phyloP scores from a whole-genome alignment of 1,284 basidiomycete genomes.

The Tremellales sp. region DNA sequence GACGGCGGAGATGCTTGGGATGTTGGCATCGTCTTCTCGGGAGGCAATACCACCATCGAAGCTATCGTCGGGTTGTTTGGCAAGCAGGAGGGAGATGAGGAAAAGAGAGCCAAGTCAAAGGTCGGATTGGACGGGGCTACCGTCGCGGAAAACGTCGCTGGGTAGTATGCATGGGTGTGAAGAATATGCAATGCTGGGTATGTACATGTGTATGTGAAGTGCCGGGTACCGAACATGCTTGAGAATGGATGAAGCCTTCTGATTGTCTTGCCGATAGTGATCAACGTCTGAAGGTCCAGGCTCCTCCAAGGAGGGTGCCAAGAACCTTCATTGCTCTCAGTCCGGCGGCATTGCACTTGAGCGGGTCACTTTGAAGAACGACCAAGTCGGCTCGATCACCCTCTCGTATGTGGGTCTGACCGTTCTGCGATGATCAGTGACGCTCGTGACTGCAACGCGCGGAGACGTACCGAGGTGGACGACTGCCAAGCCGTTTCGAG shows the following conservation, averaged over 20 bases:
- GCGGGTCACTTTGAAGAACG: constrained; percentile 25
- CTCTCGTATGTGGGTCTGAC: constrained; percentile 11
- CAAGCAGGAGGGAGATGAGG: background rate
- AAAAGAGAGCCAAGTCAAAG: constrained; percentile 12
- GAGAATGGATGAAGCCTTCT: too few species aligned
- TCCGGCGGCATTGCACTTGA: constrained; percentile 22
- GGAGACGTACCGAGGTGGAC: constrained; percentile 15
- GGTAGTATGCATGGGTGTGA: constrained; percentile 9
- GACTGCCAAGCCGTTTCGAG: constrained; percentile 20
- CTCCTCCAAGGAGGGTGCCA: constrained; percentile 38
- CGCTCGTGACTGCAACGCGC: background rate
- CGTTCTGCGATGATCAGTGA: constrained; percentile 8
- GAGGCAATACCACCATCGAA: constrained; percentile 24
- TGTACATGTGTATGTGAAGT: too few species aligned
- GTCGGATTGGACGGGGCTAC: constrained; percentile 14
- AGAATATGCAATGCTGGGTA: too few species aligned
- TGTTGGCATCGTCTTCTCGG: constrained; percentile 18
- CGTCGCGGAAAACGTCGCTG: constrained; percentile 19
- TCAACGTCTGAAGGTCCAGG: constrained; percentile 24
- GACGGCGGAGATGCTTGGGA: constrained; percentile 15
- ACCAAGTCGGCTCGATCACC: constrained; percentile 34
- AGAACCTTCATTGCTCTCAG: constrained; percentile 26
- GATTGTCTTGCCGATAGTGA: too few species aligned
- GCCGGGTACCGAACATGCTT: too few species aligned
- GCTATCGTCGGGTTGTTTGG: constrained; percentile 21